These are phyloP conservation scores for Wickerhamomyces chaumierensis DNA, from an alignment of 805 yeast genomes.

Conservation along the genomic window DNA sequence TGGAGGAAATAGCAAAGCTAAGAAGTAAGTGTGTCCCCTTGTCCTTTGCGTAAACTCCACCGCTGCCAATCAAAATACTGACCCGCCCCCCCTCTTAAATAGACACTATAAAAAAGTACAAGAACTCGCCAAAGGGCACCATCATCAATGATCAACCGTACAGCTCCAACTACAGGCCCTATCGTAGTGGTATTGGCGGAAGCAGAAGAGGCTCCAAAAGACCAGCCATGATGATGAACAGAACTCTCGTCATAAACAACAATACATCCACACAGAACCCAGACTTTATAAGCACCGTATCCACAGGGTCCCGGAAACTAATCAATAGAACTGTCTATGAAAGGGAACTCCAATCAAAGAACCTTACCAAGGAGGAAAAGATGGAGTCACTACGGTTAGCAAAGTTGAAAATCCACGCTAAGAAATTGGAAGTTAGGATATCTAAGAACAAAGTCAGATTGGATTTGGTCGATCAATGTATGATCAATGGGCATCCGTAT, in stretches of 20 bases:
- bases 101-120: conserved; percentile 13
- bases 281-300: conserved; percentile 21
- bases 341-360: conserved; percentile 17
- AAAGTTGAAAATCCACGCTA: conserved; percentile 5
- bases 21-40: too few species aligned
- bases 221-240: neutral
- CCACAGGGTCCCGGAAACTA: conserved; percentile 27
- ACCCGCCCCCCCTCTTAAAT: conserved; percentile 1
- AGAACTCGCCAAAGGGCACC: conserved; percentile 4
- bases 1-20: conserved; percentile 12
- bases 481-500: conserved; percentile 30
- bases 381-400: conserved; percentile 13
- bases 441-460: conserved; percentile 24
- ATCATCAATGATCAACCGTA: conserved; percentile 4
- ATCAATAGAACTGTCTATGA: conserved; percentile 27
- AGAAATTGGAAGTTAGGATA: conserved; percentile 13
- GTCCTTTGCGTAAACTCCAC: too few species aligned
- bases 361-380: conserved; percentile 15
- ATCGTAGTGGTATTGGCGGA: neutral
- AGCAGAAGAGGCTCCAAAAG: conserved; percentile 7
- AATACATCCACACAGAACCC: conserved; percentile 7
- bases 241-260: conserved; percentile 16
- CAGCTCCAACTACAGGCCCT: conserved; percentile 3
- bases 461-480: conserved; percentile 34
- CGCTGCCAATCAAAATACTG: neutral